These are phyloP conservation scores for Paramecium biaurelia DNA, from an alignment of 73 alveolate species.

Conservation along the genomic window DNA sequence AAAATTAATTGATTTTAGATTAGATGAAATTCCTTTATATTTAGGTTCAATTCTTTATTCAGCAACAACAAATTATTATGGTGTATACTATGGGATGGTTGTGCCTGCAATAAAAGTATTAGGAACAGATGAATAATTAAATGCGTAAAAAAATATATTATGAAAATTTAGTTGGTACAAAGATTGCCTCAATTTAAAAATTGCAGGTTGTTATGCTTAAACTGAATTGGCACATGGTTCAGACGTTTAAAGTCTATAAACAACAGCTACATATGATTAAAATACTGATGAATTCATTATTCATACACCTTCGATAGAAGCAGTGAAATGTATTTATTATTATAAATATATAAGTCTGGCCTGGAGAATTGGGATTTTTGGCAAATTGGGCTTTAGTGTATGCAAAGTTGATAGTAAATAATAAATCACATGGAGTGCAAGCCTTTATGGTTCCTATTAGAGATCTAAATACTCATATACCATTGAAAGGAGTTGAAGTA, in stretches of 20 bases:
- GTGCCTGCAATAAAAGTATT: slow-evolving; percentile 44
- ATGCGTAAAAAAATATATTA: not conserved
- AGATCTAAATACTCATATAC: slow-evolving; percentile 69
- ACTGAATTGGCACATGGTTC: slow-evolving; percentile 91
- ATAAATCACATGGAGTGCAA: slow-evolving; percentile 73
- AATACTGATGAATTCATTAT: slow-evolving; percentile 52
- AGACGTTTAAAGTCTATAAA: slow-evolving; percentile 75
- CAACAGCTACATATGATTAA: slow-evolving; percentile 58
- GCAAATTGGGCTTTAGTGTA: slow-evolving; percentile 59
- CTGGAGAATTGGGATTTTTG: slow-evolving; percentile 59
- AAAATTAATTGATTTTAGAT: not conserved
- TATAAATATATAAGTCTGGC: slow-evolving; percentile 24
- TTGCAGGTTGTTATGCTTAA: slow-evolving; percentile 78
- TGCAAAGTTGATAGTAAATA: slow-evolving; percentile 68
- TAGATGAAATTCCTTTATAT: not conserved
- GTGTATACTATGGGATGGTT: slow-evolving; percentile 55
- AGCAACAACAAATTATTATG: slow-evolving; percentile 6
- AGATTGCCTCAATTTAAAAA: slow-evolving; percentile 14
- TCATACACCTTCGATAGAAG: slow-evolving; percentile 38
- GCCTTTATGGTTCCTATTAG: slow-evolving; percentile 76
- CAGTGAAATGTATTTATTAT: not conserved
- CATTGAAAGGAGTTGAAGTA: slow-evolving; percentile 67
- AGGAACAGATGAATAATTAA: slow-evolving; percentile 49
- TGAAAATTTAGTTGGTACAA: not conserved
- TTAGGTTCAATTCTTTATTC: not conserved